Percentiles rank a stretch among this genome's conserved stretches.
Evolutionary conservation across 1,284 basidiomycete genomes (phyloP).

Genomic region (Rhodofomes roseus): DNA sequence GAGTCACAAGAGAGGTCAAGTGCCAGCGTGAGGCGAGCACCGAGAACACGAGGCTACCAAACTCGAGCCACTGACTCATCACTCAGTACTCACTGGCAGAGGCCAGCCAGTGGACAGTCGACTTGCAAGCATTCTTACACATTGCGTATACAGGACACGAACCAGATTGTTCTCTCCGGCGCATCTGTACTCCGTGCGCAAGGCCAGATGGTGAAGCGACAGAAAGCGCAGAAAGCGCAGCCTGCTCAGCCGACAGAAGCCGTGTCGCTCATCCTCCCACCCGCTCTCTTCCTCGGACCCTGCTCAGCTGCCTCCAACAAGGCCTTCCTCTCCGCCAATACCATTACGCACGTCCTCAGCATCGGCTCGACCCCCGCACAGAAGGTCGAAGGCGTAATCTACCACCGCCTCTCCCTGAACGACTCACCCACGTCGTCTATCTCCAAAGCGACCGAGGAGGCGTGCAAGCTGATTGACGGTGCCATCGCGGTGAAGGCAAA

Average conservation of each 20-base stretch:
- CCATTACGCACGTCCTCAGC: slow-evolving; percentile 35
- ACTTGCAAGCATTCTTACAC: no score
- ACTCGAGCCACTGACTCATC: no score
- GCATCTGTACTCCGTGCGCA: no score
- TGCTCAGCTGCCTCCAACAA: slow-evolving; percentile 19
- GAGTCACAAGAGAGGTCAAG: no score
- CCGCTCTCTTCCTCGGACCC: slow-evolving; percentile 21
- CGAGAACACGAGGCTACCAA: no score
- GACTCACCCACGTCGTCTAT: slow-evolving; percentile 29
- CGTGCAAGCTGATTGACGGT: slow-evolving; percentile 27
- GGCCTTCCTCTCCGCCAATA: slow-evolving; percentile 15
- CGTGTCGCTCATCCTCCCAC: slow-evolving; percentile 13
- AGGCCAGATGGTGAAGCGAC: background rate
- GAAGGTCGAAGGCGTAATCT: slow-evolving; percentile 26
- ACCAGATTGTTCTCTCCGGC: no score
- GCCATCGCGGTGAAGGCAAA: slow-evolving; percentile 16
- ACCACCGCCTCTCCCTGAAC: slow-evolving; percentile 32
- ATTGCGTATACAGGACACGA: no score
- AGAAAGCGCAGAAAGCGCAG: background rate
- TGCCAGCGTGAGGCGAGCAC: no score
- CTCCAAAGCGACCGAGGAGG: slow-evolving; percentile 19
- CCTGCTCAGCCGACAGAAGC: background rate
- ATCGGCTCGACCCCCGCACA: slow-evolving; percentile 29
- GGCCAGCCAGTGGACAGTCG: no score
- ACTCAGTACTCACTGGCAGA: no score